Conservation (phyloP, 139 green algal genomes). For the Chlorella vulgaris region DNA sequence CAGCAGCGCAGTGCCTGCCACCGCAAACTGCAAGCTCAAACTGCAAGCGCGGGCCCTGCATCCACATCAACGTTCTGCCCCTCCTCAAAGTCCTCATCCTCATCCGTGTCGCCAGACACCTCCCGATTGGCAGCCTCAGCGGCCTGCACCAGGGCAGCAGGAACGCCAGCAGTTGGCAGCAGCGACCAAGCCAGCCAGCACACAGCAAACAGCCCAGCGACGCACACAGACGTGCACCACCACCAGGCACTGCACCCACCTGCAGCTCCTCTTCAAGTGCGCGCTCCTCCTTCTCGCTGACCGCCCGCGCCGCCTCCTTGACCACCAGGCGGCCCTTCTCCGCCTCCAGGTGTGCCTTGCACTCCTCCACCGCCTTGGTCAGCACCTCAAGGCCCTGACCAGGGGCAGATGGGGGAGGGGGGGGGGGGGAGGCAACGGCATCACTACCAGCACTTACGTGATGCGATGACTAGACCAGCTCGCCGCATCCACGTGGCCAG, state of each 20-base stretch:
- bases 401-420: too few relatives aligned
- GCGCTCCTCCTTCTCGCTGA: constrained; percentile 93
- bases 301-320: constrained; percentile 92
- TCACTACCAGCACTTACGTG: too few relatives aligned
- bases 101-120: constrained; percentile 49
- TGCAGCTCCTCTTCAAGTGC: constrained; percentile 90
- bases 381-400: constrained; percentile 69
- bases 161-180: not conserved
- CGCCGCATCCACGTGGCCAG: too few relatives aligned
- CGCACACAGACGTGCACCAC: not conserved
- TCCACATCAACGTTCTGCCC: constrained; percentile 51
- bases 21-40: constrained; percentile 8
- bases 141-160: not conserved
- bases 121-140: constrained; percentile 35
- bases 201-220: not conserved
- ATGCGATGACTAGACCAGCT: too few relatives aligned
- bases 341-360: constrained; percentile 75
- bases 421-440: too few relatives aligned
- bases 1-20: too few relatives aligned
- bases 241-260: constrained; percentile 55
- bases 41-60: constrained; percentile 33
- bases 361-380: constrained; percentile 77
- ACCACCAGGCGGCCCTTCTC: constrained; percentile 89
- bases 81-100: constrained; percentile 64
- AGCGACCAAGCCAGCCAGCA: not conserved